Percentiles rank a stretch among this genome's conserved stretches.
Evolutionary conservation across 2,329 filamentous ascomycete species (phyloP).

Genomic region (Beauveria pseudobassiana): DNA sequence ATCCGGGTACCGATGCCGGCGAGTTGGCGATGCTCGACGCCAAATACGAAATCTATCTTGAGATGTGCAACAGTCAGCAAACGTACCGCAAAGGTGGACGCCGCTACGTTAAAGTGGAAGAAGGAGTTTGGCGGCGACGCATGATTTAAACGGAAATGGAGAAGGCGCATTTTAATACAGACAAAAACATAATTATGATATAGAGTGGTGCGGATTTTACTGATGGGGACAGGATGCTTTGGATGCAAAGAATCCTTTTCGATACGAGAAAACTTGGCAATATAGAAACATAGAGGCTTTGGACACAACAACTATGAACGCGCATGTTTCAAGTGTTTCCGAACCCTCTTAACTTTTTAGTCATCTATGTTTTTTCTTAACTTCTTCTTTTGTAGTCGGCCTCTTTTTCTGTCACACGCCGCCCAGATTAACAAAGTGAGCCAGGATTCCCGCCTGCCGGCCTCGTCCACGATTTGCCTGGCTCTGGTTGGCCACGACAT

Average conservation of each 20-base stretch:
- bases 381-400: no score
- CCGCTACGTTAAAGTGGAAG: slow-evolving; percentile 36
- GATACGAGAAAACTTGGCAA: neutral
- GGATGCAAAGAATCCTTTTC: neutral
- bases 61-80: slow-evolving; percentile 83
- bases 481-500: no score
- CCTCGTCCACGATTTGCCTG: no score
- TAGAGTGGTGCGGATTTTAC: neutral
- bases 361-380: no score
- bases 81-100: slow-evolving; percentile 74
- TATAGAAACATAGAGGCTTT: no score
- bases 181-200: neutral
- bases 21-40: slow-evolving; percentile 75
- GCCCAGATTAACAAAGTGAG: no score
- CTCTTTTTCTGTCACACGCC: no score
- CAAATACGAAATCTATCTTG: slow-evolving; percentile 94
- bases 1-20: slow-evolving; percentile 61
- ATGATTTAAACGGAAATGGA: neutral
- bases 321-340: no score
- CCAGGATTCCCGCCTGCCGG: no score
- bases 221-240: neutral
- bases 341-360: no score
- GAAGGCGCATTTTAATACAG: neutral
- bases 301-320: no score
- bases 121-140: slow-evolving; percentile 21